Conservation (phyloP, 192 early-diverging fungal genomes). For the Coemansia javaensis region DNA sequence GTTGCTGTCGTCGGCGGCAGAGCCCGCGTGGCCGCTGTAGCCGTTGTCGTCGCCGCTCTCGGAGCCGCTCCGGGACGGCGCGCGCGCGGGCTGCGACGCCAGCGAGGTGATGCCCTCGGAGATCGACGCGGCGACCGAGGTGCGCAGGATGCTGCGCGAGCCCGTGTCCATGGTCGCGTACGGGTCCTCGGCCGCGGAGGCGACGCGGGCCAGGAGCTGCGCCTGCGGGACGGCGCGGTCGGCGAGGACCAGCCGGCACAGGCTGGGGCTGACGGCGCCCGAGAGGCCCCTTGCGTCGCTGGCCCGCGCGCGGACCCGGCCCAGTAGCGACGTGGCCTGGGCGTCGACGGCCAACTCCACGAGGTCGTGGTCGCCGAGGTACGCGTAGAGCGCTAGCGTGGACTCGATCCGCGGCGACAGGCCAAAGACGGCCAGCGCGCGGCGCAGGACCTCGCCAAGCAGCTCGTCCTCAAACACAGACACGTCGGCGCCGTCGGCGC, state of each 20-base stretch:
- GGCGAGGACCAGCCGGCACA: conserved; percentile 28
- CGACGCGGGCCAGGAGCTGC: conserved; percentile 7
- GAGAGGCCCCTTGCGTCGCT: conserved; percentile 2
- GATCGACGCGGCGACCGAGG: conserved; percentile 30
- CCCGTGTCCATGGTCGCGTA: conserved; percentile 18
- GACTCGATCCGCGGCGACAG: conserved; percentile 6
- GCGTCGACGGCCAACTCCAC: conserved; percentile 13
- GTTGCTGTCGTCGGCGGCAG: not conserved
- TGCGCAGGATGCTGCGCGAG: conserved; percentile 31
- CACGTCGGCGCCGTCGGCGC: conserved; percentile 15
- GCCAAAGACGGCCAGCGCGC: conserved; percentile 18
- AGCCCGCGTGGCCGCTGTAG: not conserved
- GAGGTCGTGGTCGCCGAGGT: conserved; percentile 19
- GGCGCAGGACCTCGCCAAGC: conserved; percentile 36
- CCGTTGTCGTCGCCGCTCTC: not conserved
- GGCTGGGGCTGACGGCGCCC: conserved; percentile 11
- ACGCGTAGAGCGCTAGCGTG: conserved; percentile 16
- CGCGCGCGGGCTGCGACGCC: not conserved
- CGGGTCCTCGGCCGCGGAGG: conserved; percentile 27
- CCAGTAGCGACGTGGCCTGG: conserved; percentile 16
- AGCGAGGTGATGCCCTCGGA: conserved; percentile 14
- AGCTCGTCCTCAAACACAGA: conserved; percentile 27
- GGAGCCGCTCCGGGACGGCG: too few relatives aligned
- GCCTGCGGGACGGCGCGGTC: conserved; percentile 19
- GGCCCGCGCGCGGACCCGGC: conserved; percentile 14